phyloP scores from a whole-genome alignment of 2,329 filamentous ascomycete genomes.

The Cytospora schulzeri region DNA sequence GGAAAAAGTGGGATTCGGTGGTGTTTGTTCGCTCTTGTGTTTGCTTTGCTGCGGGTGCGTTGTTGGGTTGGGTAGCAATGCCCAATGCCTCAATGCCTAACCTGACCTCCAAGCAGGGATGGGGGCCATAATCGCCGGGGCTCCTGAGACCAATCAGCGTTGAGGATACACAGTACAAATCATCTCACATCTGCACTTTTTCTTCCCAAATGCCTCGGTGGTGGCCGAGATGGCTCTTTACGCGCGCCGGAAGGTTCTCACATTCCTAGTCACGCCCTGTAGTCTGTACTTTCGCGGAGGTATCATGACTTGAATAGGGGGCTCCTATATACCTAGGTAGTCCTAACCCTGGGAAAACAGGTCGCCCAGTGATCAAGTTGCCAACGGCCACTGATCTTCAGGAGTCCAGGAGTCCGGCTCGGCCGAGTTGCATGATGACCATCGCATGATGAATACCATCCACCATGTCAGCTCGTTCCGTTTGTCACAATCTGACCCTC shows the following conservation, averaged over 20 bases:
- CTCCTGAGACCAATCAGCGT: constrained; percentile 16
- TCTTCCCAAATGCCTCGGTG: background rate
- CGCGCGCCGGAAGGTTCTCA: background rate
- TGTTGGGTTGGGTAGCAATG: constrained; percentile 21
- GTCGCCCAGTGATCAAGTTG: background rate
- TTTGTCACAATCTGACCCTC: background rate
- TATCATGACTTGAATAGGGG: background rate
- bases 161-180: constrained; percentile 16
- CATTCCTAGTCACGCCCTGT: background rate
- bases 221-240: background rate
- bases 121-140: constrained; percentile 7
- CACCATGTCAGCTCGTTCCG: background rate
- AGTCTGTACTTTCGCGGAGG: background rate
- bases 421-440: background rate
- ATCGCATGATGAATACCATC: background rate
- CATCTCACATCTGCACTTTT: background rate
- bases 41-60: background rate
- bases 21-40: background rate
- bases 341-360: background rate
- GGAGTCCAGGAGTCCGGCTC: background rate
- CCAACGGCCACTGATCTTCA: background rate
- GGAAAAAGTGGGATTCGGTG: constrained; percentile 17
- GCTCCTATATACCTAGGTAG: background rate
- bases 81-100: constrained; percentile 21
- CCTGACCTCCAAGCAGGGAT: constrained; percentile 21